A percentile compares a stretch with the other conserved stretches of the same genome.
Conservation (phyloP, 495 filamentous ascomycete species). For the Aspergillus leporis region DNA sequence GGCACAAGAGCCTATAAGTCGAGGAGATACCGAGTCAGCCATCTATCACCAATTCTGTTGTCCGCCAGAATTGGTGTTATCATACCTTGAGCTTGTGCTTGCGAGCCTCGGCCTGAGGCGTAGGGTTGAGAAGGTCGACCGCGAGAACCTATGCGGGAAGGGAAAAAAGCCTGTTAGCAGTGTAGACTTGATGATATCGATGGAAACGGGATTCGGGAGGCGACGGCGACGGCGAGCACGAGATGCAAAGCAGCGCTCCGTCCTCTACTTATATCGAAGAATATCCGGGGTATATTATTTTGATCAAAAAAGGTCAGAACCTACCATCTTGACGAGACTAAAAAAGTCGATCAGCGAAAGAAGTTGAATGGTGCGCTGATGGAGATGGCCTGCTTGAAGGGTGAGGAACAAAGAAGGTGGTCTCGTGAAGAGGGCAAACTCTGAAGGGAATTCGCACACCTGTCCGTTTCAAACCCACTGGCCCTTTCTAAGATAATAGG, state of each 20-base stretch:
- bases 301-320: slow-evolving; percentile 21
- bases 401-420: slow-evolving; percentile 39
- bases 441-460: slow-evolving; percentile 39
- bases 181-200: slow-evolving; percentile 13
- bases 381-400: slow-evolving; percentile 45
- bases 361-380: slow-evolving; percentile 51
- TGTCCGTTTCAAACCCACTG: slow-evolving; percentile 16
- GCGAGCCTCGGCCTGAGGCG: slow-evolving; percentile 88
- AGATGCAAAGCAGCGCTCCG: slow-evolving; percentile 5
- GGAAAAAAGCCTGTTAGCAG: slow-evolving; percentile 23
- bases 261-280: slow-evolving; percentile 3
- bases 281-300: not conserved
- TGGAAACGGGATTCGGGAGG: slow-evolving; percentile 1
- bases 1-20: slow-evolving; percentile 82
- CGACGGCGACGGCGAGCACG: slow-evolving; percentile 21
- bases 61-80: slow-evolving; percentile 11
- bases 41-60: slow-evolving; percentile 8
- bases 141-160: slow-evolving; percentile 80
- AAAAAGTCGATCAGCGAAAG: slow-evolving; percentile 49
- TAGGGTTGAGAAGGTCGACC: slow-evolving; percentile 99
- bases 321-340: slow-evolving; percentile 51
- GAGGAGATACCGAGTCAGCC: slow-evolving; percentile 18
- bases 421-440: slow-evolving; percentile 41
- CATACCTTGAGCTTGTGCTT: slow-evolving; percentile 99
- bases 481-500: slow-evolving; percentile 39